A percentile compares a stretch with the other conserved stretches of the same genome.
phyloP scores from a whole-genome alignment of 192 early-diverging fungal genomes.

The Powellomyces hirtus region DNA sequence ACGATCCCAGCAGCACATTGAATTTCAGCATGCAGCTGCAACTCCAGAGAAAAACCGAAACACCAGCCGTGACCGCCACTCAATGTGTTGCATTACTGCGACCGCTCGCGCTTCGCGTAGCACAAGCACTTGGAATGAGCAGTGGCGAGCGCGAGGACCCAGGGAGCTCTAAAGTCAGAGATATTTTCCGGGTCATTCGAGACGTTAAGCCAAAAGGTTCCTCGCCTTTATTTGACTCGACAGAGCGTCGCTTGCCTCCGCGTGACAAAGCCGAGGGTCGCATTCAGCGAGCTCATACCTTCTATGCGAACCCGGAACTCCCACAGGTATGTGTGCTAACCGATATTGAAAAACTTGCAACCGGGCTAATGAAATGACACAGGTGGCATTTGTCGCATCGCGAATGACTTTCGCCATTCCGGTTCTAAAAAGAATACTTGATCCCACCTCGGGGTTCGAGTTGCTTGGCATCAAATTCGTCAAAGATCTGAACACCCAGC shows the following conservation, averaged over 20 bases:
- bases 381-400: conserved; percentile 12
- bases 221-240: not conserved
- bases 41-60: not conserved
- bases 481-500: not conserved
- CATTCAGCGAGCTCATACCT: not conserved
- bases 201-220: not conserved
- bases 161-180: no score
- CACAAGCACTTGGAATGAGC: no score
- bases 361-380: not conserved
- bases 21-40: not conserved
- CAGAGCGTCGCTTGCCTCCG: not conserved
- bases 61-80: no score
- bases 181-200: no score
- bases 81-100: no score
- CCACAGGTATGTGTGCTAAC: conserved; percentile 2
- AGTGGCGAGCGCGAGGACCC: no score
- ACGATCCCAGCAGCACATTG: not conserved
- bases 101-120: no score
- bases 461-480: conserved; percentile 21
- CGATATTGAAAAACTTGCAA: not conserved
- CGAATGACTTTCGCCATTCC: conserved; percentile 14
- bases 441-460: conserved; percentile 3
- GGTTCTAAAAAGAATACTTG: conserved; percentile 5
- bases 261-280: conserved; percentile 10
- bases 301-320: conserved; percentile 2